These are phyloP conservation scores for Chloranthus sessilifolius DNA, from an alignment of 164 flowering plant genomes.

Conservation along the genomic window DNA sequence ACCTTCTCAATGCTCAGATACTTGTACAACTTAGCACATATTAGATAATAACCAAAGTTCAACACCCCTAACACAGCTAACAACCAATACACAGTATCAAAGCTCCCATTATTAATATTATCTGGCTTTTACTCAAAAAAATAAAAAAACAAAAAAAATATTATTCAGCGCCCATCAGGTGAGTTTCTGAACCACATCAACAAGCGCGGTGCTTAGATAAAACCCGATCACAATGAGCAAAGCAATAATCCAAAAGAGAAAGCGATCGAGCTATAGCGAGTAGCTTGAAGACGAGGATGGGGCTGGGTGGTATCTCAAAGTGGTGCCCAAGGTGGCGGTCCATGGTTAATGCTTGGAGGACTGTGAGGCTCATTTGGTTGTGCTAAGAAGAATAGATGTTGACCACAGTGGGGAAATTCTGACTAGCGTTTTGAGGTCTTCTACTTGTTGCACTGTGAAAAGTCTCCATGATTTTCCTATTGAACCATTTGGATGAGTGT, in stretches of 20 bases:
- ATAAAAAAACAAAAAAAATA: too few relatives aligned
- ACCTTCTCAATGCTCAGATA: conserved; percentile 9
- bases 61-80: conserved; percentile 21
- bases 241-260: conserved; percentile 33
- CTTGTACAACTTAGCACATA: conserved; percentile 32
- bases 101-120: conserved; percentile 46
- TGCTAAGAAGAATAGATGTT: conserved; percentile 26
- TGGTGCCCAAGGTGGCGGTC: conserved; percentile 44
- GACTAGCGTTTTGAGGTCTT: conserved; percentile 45
- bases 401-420: conserved; percentile 50
- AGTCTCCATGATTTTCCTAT: conserved; percentile 38
- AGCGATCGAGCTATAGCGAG: conserved; percentile 35
- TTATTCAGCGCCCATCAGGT: too few relatives aligned
- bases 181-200: too few relatives aligned
- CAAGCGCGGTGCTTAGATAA: too few relatives aligned
- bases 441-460: conserved; percentile 49
- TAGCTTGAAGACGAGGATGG: conserved; percentile 34
- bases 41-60: conserved; percentile 36
- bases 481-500: conserved; percentile 21
- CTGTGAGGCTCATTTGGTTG: conserved; percentile 27
- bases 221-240: too few relatives aligned
- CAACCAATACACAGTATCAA: conserved; percentile 48
- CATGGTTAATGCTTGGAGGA: conserved; percentile 54
- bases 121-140: too few relatives aligned
- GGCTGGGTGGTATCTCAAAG: conserved; percentile 52